Base-by-base conservation (phyloP, 495 filamentous ascomycete species). In the Neurospora sp. region DNA sequence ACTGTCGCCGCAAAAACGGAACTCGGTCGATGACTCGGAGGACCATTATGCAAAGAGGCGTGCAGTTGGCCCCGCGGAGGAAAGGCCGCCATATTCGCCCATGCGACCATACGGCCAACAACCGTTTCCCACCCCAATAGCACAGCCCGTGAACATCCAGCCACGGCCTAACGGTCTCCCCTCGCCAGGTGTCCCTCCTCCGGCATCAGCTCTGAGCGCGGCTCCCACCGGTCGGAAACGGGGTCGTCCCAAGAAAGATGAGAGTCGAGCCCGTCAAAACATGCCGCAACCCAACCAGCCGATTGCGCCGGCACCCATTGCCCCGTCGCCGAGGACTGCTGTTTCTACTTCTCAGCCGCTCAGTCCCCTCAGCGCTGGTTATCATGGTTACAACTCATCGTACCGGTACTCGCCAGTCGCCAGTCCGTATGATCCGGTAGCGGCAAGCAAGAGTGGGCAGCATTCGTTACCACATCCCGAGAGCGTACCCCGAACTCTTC, bases 11-110 rank as follows among this genome's bases (percentile, higher is more conserved):
- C 70, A 82, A 71, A 86, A 86, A 78, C 84, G 83, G 73, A 83
- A 82, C 48, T 84, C 84, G 59, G 72, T 82, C 46, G 76, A 79
- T 78, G 83, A 85, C 44, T 75, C 83, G n/a, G 75, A 69, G 78
- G 84, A 85, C 18, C 79, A 82, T 44, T 76, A 74, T 38, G 61
- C 81, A 42, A 86, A 85, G 73, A 80, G 81, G 72, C 83, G 81
- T 73, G 83, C 83, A 35, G 74, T 83, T 59, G 73, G 41, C 12
- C 77, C 79, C 0, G 77, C 79, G 2, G 75, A 75, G 37, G 75
- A 78, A 27, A 40, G 72, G 41, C 73, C 77, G 5, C 78, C 69
- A 6, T 75, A 70, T 38, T 69, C 48, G 42, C 46, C 53, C 16
- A 66, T 71, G 66, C 69, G 73, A 66, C 22, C 53, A 48, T 75